Base-by-base conservation (phyloP, 192 early-diverging fungal genomes). In the Coemansia sp. region DNA sequence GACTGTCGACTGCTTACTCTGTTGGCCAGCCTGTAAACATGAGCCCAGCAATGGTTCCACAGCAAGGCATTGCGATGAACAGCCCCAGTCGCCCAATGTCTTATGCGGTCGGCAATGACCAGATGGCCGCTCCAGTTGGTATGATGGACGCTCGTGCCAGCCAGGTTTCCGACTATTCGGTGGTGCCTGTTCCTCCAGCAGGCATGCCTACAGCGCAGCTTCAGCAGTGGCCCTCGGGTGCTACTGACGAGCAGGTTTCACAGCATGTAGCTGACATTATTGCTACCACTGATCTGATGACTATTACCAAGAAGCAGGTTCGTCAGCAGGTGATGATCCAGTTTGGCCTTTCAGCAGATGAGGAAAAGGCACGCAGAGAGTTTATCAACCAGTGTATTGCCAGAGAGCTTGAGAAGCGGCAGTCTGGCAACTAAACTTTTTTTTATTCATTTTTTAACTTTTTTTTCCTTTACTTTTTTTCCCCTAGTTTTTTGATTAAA, bases 271-370 rank as follows among this genome's bases (percentile, higher is more conserved):
- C 84, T 61, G 89, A 90, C 66, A 92, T 97, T 32, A 85, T 99
- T 22, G 75, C 88, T 14, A 92, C 91, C 0, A 93, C 93, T 8
- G 91, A 99, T 67, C 75, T 99, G 60, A 97, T 97, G 96, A 92
- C 90, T n/a, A 91, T 99, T 55, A 99, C 97, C 48, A 98, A 99
- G 86, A 98, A 98, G 80, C 92, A 93, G 85, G 94, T 97, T n/a
- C 92, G 97, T 52, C 92, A 96, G 66, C 86, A 94, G 73, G 73
- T 99, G 51, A 87, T 89, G 61, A 75, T 73, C 12, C 71, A 84
- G 58, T 95, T 97, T 82, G 89, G 89, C 17, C 81, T 91, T 48
- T 57, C 71, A 28, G 57, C 68, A 12, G 80, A 83, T 17, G 97
- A 99, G 57, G 82, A 96, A 84, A 89, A 84, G 32, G 73, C 84